Evolutionary conservation across 2,329 filamentous ascomycete genomes (phyloP), one percentile per base, ranked within the genome.

Genomic region (Fusarium ramigenum): DNA sequence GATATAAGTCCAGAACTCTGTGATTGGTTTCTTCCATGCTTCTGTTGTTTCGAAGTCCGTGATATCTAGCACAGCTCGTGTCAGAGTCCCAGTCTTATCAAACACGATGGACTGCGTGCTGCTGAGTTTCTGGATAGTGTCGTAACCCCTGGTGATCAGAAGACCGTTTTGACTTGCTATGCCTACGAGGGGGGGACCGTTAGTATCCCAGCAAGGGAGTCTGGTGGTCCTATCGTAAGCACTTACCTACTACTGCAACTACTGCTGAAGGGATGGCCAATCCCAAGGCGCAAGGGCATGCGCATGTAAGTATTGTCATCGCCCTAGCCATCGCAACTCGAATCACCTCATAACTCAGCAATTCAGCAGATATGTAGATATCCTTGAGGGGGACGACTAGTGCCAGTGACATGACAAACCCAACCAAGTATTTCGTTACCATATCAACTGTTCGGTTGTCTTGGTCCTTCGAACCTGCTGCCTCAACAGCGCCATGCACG

Each of bases 161-260:
- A 54, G 34, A 4, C 36, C 50, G 12, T 54, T 39, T 7, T 40
- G 50, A 5, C 50, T 40, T 25, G 50, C 23, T 4, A 40, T 25
- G 3, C 34, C 50, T 54, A 2, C 2, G 5, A 23, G 3, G 12
- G 19, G 14, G 1, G 0, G 7, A 4, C 14, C 5, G 4, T 39
- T 11, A 39, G 12, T 28, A 36, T 15, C 12, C 15, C n/a, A 18
- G 10, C 7, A 8, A 43, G 7, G 1, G 0, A 44, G 10, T 18
- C 7, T 18, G 16, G 16, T 6, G 7, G 7, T 25, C 10, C 10
- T 4, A 4, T 12, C 4, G 7, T 8, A 2, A 5, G 0, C 2
- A 12, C 50, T 30, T 39, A 54, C 50, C 34, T 12, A 37, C 50
- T 30, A 25, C 36, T 4, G 36, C 36, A 28, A 54, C 50, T 8